A percentile compares a stretch with the other conserved stretches of the same genome.
Conservation (phyloP, 306 rosid species). For the Quercus glauca region DNA sequence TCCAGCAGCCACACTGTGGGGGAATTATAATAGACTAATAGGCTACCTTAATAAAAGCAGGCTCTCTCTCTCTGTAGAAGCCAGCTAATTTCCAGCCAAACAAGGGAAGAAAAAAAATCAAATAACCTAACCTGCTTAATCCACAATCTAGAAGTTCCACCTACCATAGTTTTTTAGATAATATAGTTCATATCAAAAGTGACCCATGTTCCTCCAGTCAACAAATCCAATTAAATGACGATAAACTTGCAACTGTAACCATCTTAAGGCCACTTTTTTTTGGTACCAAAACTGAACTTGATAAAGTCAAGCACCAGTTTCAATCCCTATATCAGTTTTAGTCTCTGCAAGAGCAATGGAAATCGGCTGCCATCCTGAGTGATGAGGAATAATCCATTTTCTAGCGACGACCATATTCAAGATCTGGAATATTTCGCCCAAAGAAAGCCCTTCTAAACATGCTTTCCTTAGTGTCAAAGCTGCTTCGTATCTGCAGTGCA, state of each 20-base stretch:
- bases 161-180: conserved; percentile 17
- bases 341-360: conserved; percentile 40
- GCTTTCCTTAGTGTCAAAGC: conserved; percentile 43
- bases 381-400: conserved; percentile 71
- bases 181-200: conserved; percentile 7
- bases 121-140: conserved; percentile 11
- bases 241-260: conserved; percentile 18
- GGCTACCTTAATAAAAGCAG: neutral
- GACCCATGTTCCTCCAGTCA: conserved; percentile 7
- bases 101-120: neutral
- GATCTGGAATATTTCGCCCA: conserved; percentile 67
- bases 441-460: conserved; percentile 53
- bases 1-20: neutral
- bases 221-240: conserved; percentile 15
- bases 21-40: conserved; percentile 4
- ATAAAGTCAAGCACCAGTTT: conserved; percentile 25
- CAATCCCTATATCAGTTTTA: conserved; percentile 21
- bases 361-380: conserved; percentile 81
- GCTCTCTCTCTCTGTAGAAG: conserved; percentile 19
- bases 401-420: conserved; percentile 55
- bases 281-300: conserved; percentile 18
- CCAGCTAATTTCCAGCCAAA: conserved; percentile 16
- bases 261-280: conserved; percentile 8
- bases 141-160: conserved; percentile 19
- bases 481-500: conserved; percentile 67